These are phyloP conservation scores for Parathielavia appendiculata DNA, from an alignment of 495 filamentous ascomycete species.

Conservation along the genomic window DNA sequence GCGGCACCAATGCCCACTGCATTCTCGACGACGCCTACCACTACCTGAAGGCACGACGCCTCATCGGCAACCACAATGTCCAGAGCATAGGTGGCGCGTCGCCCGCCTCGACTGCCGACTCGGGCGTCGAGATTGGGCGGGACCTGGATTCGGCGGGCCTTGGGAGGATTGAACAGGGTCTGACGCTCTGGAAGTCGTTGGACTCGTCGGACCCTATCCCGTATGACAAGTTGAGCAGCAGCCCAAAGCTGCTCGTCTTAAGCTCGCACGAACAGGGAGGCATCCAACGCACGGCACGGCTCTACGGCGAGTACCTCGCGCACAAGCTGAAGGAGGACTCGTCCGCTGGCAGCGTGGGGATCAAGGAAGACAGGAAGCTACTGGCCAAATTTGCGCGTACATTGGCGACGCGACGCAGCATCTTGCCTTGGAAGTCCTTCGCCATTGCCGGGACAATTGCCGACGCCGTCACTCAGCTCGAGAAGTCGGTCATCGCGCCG, in stretches of 20 bases:
- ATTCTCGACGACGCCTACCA: conserved; percentile 36
- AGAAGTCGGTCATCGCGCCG: background rate
- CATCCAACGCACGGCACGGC: background rate
- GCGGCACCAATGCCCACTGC: conserved; percentile 41
- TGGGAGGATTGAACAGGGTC: too few species aligned
- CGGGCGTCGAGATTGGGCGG: conserved; percentile 1
- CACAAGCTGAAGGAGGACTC: background rate
- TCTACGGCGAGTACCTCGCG: background rate
- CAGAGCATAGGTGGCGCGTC: background rate
- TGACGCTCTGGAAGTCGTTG: too few species aligned
- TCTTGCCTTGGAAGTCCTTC: background rate
- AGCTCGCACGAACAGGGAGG: background rate
- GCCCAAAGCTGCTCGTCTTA: background rate
- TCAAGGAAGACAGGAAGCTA: background rate
- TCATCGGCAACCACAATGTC: conserved; percentile 7
- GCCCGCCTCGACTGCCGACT: background rate
- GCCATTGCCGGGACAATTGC: background rate
- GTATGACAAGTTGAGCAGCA: background rate
- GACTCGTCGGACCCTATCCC: background rate
- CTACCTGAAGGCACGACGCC: conserved; percentile 16
- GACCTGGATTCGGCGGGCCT: background rate
- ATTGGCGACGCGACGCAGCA: background rate
- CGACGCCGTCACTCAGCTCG: background rate
- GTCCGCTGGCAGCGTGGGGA: background rate
- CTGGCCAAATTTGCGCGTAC: background rate